Evolutionary conservation across 2,329 filamentous ascomycete species (phyloP).

Genomic region (Aspergillus sp.): DNA sequence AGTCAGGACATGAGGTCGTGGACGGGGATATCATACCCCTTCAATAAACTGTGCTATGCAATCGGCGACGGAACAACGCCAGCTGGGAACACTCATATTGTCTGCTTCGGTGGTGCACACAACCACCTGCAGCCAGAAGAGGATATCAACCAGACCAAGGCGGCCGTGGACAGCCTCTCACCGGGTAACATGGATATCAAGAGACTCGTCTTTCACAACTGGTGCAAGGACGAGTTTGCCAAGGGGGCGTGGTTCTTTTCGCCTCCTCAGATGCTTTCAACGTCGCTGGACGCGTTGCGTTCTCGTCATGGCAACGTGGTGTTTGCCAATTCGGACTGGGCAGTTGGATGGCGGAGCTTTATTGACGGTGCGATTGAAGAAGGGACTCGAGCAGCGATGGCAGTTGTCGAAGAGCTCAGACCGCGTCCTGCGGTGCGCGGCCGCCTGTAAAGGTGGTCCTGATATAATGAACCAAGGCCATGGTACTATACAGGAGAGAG

Average conservation of each 20-base stretch:
- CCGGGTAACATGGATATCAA: slow-evolving; percentile 21
- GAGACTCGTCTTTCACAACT: slow-evolving; percentile 46
- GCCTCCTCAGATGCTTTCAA: slow-evolving; percentile 37
- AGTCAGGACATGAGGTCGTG: slow-evolving; percentile 45
- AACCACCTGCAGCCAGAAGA: slow-evolving; percentile 40
- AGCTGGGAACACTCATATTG: slow-evolving; percentile 49
- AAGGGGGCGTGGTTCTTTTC: slow-evolving; percentile 49
- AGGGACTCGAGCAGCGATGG: slow-evolving; percentile 27
- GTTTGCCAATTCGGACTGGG: slow-evolving; percentile 53
- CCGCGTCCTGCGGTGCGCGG: not conserved
- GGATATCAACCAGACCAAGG: too few species aligned
- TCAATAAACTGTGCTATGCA: slow-evolving; percentile 44
- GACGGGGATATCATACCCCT: slow-evolving; percentile 45
- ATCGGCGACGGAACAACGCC: slow-evolving; percentile 49
- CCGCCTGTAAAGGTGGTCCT: too few species aligned
- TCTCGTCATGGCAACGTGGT: slow-evolving; percentile 34
- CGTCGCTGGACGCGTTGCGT: slow-evolving; percentile 43
- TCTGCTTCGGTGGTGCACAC: slow-evolving; percentile 45
- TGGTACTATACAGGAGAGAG: too few species aligned
- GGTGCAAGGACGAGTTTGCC: slow-evolving; percentile 49
- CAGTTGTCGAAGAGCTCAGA: not conserved
- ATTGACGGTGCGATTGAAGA: slow-evolving; percentile 54
- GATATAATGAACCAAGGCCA: too few species aligned
- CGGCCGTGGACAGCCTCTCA: too few species aligned
- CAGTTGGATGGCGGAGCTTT: slow-evolving; percentile 50